phyloP scores from a whole-genome alignment of 805 yeast genomes.

The Diddensiella transvaalensis region DNA sequence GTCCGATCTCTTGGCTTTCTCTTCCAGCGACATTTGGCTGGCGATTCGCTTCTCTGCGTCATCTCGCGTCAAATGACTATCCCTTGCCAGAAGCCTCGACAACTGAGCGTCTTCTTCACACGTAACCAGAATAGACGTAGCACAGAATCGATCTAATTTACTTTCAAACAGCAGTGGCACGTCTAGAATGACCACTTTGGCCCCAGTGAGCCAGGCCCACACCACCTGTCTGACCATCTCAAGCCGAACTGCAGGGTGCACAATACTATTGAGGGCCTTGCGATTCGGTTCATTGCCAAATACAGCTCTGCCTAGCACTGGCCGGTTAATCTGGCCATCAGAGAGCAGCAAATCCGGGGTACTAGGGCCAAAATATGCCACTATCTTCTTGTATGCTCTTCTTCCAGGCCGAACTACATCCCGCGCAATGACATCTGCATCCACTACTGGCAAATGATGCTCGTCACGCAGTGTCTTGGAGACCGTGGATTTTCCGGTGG shows the following conservation, averaged over 20 bases:
- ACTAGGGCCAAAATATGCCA: constrained; percentile 52
- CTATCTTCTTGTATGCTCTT: constrained; percentile 63
- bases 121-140: constrained; percentile 61
- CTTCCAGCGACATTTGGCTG: constrained; percentile 68
- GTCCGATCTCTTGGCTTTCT: constrained; percentile 59
- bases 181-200: constrained; percentile 68
- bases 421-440: constrained; percentile 88
- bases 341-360: constrained; percentile 45
- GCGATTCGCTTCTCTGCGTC: constrained; percentile 72
- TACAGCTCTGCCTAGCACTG: constrained; percentile 71
- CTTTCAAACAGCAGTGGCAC: constrained; percentile 89
- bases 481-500: constrained; percentile 94
- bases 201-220: constrained; percentile 53
- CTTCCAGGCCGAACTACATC: constrained; percentile 81
- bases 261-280: constrained; percentile 60
- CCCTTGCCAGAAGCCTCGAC: constrained; percentile 59
- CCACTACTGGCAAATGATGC: constrained; percentile 60
- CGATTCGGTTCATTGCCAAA: constrained; percentile 66
- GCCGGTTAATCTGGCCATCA: constrained; percentile 58
- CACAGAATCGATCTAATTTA: constrained; percentile 67
- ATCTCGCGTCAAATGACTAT: constrained; percentile 56
- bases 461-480: constrained; percentile 53
- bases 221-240: constrained; percentile 59
- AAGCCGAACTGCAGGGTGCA: constrained; percentile 81
- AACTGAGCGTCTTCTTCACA: constrained; percentile 59